Percentiles rank a stretch among this genome's conserved stretches.
Conservation (phyloP, 192 early-diverging fungal genomes). For the Coemansia sp. region DNA sequence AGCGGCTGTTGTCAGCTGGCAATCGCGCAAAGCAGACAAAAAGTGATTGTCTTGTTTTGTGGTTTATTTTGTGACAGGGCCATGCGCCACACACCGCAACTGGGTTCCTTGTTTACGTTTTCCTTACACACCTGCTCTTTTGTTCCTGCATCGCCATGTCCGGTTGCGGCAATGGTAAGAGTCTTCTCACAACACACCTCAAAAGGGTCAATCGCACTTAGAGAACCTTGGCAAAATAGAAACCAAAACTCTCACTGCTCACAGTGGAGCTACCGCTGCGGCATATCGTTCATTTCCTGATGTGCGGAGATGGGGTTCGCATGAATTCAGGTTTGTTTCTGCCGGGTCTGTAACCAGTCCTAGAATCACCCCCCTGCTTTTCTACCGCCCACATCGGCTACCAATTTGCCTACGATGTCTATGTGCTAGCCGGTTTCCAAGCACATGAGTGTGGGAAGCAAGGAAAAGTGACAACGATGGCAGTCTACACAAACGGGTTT, state of each 20-base stretch:
- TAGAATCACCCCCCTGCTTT: not conserved
- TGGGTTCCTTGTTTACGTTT: not conserved
- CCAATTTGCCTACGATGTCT: not conserved
- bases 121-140: not conserved
- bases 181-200: not conserved
- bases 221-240: not conserved
- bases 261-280: not conserved
- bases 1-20: conserved; percentile 3
- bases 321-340: not conserved
- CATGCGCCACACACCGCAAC: not conserved
- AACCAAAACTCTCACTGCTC: not conserved
- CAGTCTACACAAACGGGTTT: not conserved
- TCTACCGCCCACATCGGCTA: not conserved
- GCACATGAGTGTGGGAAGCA: not conserved
- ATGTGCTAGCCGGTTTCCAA: not conserved
- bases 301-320: not conserved
- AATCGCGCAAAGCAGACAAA: conserved; percentile 11
- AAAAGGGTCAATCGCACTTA: not conserved
- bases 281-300: not conserved
- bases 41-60: not conserved
- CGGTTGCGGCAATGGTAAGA: not conserved
- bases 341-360: not conserved
- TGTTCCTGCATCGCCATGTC: conserved; percentile 1
- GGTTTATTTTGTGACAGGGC: not conserved
- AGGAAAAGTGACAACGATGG: not conserved